Evolutionary conservation across 768 basidiomycete genomes (phyloP), one percentile per base, ranked within the genome.

Genomic region (Leccinum aurantiacum): DNA sequence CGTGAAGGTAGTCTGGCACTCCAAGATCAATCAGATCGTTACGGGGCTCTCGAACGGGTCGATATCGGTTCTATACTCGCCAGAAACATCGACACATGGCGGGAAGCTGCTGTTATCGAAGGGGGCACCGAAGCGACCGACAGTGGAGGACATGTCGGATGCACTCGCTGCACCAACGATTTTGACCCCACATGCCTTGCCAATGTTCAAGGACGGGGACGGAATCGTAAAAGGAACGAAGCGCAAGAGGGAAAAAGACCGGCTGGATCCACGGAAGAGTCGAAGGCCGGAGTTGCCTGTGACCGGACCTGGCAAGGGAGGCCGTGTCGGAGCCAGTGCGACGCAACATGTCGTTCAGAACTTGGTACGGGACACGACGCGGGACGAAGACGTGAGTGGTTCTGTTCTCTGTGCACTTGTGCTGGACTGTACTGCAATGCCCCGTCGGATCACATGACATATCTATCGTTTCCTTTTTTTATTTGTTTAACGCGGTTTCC

Each of bases 291-390:
- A 94, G 70, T 79, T 96, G 68, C 97, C 97, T 27, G 87, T 99
- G 56, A 89, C 82, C 63, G 97, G 97, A 13, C 95, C 94, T 13
- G 97, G 97, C 56, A 84, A 84, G 68, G 97, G 97, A 22, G 97
- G 97, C 56, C 80, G 97, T 44, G 91, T 99, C 44, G 97, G 97
- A 44, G 94, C 94, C 35, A 95, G 93, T 77, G 96, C 96, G 17
- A 98, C 94, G 53, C 95, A 98, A 67, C 95, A 98, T 71, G 85
- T 98, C 65, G 95, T 98, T 54, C 95, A 97, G 76, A 91, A 93
- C 71, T 77, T 98, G 73, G 93, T 98, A 63, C 83, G 91, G 69
- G 93, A 96, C 71, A 91, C 88, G 63, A 90, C 91, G 47, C 78
- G 94, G 67, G 93, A 93, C 77, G 89, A 96, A 76, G 96, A 98